These are phyloP conservation scores for Jatropha curcas DNA, from an alignment of 345 rosid species.

Conservation along the genomic window DNA sequence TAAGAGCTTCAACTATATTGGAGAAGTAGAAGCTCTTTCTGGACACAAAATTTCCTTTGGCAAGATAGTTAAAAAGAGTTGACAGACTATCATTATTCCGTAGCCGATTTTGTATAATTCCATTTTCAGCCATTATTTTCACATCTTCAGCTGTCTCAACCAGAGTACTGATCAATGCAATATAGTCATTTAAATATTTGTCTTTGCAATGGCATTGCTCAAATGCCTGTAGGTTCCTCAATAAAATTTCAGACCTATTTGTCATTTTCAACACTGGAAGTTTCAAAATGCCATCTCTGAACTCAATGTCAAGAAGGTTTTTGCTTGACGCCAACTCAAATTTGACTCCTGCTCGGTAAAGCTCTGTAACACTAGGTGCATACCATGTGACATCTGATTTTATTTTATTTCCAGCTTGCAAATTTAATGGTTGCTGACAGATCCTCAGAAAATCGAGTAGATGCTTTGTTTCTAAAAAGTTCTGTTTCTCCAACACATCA, in stretches of 20 bases:
- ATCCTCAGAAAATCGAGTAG: background rate
- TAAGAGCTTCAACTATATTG: background rate
- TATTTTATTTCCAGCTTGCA: no score
- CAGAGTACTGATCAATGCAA: slow-evolving; percentile 4
- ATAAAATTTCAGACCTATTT: background rate
- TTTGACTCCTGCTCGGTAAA: slow-evolving; percentile 21
- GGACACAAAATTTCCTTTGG: background rate
- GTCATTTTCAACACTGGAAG: slow-evolving; percentile 8
- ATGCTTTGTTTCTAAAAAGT: background rate
- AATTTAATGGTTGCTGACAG: background rate
- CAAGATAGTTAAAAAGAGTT: background rate
- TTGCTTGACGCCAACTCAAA: background rate
- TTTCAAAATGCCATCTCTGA: background rate
- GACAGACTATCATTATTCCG: background rate
- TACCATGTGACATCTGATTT: no score
- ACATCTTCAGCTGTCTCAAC: slow-evolving; percentile 16
- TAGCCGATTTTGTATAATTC: slow-evolving; percentile 3
- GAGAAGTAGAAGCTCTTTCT: background rate
- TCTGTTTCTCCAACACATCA: background rate
- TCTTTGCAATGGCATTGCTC: background rate
- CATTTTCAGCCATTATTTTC: background rate
- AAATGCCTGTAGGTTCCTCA: slow-evolving; percentile 17
- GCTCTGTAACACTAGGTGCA: background rate
- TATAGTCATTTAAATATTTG: background rate
- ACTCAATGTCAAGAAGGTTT: slow-evolving; percentile 11